Percentiles rank a stretch among this genome's conserved stretches.
These are phyloP conservation scores for Fusarium udum DNA, from an alignment of 2,329 filamentous ascomycete genomes.

Conservation along the genomic window DNA sequence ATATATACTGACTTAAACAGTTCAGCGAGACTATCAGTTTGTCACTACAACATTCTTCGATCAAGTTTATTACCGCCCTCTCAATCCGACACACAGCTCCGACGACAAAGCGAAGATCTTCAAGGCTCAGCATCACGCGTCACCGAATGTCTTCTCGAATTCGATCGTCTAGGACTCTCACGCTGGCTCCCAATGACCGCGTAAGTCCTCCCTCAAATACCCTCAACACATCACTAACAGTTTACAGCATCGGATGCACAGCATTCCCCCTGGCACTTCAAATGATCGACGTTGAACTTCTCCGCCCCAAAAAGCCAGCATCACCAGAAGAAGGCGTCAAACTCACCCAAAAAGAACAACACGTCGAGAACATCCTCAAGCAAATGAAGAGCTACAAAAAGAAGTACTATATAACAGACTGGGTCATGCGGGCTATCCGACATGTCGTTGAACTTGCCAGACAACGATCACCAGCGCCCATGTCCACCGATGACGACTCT, in stretches of 20 bases:
- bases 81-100: slow-evolving; percentile 1
- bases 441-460: slow-evolving; percentile 34
- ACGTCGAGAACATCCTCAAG: slow-evolving; percentile 32
- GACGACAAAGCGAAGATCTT: slow-evolving; percentile 36
- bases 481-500: not conserved
- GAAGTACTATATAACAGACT: slow-evolving; percentile 39
- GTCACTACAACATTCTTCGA: slow-evolving; percentile 39
- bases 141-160: slow-evolving; percentile 34
- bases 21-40: slow-evolving; percentile 32
- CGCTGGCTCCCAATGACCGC: slow-evolving; percentile 42
- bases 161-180: slow-evolving; percentile 26
- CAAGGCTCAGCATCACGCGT: slow-evolving; percentile 37
- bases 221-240: not conserved
- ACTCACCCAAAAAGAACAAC: slow-evolving; percentile 28
- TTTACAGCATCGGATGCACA: slow-evolving; percentile 33
- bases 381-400: slow-evolving; percentile 38
- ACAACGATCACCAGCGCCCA: not conserved
- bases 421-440: slow-evolving; percentile 35
- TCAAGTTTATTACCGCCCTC: slow-evolving; percentile 20
- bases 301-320: slow-evolving; percentile 9
- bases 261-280: slow-evolving; percentile 35
- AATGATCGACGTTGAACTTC: slow-evolving; percentile 38
- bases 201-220: not conserved
- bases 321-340: not conserved
- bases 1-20: not conserved